Evolutionary conservation across 176 grass and related monocot genomes (phyloP).

Genomic region (Saccharum officinarum): DNA sequence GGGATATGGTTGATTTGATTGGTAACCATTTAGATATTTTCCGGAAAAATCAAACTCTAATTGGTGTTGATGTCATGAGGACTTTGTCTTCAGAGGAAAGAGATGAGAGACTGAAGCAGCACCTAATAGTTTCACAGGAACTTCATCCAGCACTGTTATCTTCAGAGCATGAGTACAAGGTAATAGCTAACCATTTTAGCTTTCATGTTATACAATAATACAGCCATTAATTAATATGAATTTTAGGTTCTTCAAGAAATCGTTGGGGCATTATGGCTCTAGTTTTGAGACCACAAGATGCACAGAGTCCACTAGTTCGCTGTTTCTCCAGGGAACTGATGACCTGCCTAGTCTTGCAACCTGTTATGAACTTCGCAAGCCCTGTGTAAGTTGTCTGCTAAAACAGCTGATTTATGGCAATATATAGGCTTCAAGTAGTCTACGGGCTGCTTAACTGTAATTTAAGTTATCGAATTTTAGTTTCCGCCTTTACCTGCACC

Average conservation of each 20-base stretch:
- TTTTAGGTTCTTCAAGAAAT: constrained; percentile 93
- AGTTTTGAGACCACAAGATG: constrained; percentile 86
- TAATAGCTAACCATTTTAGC: constrained; percentile 34
- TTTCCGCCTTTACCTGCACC: neutral
- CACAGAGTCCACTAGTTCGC: constrained; percentile 79
- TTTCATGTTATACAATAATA: constrained; percentile 19
- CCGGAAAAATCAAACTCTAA: constrained; percentile 82
- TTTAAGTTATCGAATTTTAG: neutral
- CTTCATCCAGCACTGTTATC: constrained; percentile 97
- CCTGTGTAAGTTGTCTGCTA: constrained; percentile 59
- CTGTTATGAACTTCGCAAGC: constrained; percentile 88
- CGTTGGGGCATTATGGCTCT: constrained; percentile 79
- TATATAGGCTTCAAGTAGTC: neutral
- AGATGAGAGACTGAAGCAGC: constrained; percentile 83
- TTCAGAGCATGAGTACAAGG: constrained; percentile 89
- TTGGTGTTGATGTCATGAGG: constrained; percentile 82
- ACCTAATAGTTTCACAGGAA: constrained; percentile 85
- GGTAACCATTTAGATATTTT: constrained; percentile 84
- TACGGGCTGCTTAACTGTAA: constrained; percentile 5
- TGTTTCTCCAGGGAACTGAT: constrained; percentile 86
- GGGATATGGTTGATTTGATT: constrained; percentile 91
- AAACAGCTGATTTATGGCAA: neutral
- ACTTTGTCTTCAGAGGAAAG: constrained; percentile 96
- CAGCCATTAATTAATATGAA: constrained; percentile 36
- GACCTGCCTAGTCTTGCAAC: constrained; percentile 82